These are phyloP conservation scores for Jatropha curcas DNA, from an alignment of 345 rosid species.

Conservation along the genomic window DNA sequence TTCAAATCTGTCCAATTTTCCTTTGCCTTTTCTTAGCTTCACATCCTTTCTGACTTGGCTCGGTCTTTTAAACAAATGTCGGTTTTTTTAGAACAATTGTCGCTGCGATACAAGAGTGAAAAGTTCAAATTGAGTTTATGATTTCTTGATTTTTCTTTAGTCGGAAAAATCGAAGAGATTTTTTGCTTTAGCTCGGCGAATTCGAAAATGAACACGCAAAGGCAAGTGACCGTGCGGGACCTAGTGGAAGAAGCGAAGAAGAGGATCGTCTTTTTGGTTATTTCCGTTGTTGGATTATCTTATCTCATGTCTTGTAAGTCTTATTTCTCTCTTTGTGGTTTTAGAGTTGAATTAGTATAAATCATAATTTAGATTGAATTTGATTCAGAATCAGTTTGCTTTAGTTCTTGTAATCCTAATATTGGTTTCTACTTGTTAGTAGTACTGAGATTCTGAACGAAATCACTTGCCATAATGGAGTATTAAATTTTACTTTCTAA, in stretches of 20 bases:
- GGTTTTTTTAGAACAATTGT: background rate
- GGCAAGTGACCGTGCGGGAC: conserved; percentile 66
- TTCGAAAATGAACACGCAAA: conserved; percentile 54
- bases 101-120: conserved; percentile 3
- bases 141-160: conserved; percentile 10
- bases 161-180: background rate
- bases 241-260: conserved; percentile 95
- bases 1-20: conserved; percentile 4
- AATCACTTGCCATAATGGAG: background rate
- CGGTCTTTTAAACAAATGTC: no score
- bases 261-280: conserved; percentile 73
- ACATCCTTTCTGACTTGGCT: conserved; percentile 6
- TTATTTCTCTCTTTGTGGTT: background rate
- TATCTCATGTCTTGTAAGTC: conserved; percentile 87
- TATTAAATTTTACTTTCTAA: background rate
- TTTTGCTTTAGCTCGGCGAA: background rate
- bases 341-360: no score
- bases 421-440: background rate
- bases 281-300: conserved; percentile 91
- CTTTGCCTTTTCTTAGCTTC: conserved; percentile 1
- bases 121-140: conserved; percentile 10
- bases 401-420: background rate
- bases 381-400: background rate
- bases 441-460: background rate
- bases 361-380: no score